Base-by-base conservation (phyloP, 2,329 filamentous ascomycete species). In the Leptographium flavum region DNA sequence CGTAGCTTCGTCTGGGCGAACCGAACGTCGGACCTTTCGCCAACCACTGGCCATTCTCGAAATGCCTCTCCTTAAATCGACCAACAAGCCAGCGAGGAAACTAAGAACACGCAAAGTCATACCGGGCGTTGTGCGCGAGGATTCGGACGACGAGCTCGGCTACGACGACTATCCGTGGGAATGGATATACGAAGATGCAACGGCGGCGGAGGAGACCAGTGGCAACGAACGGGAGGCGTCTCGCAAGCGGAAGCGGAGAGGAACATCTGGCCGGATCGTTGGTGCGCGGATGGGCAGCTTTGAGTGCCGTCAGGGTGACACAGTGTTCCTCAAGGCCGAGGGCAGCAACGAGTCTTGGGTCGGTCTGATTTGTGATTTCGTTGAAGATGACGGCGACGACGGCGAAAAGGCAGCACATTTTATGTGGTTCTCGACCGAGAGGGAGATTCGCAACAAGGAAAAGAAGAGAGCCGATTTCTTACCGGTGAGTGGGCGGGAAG, bases 401-500 rank as follows among this genome's bases (percentile, higher is more conserved):
- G 80, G 78, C 4, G 75, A 83, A 37, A 95, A 87, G 68, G 79
- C 81, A 23, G 90, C 84, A 45, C 83, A 82, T 50, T 92, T 98
- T 57, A 81, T 95, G 73, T 98, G 92, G 92, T 95, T 98, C 59
- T 87, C 85, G 0, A 87, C 85, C 0, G 84, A 94, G 55, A 84
- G 83, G 56, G 90, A 96, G 63, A 86, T 95, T 49, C 76, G 81
- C 25, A 92, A 85, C 55, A 83, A 81, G 58, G 74, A 78, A 47
- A 90, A 85, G 64, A 94, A 92, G 65, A 72, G 87, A 56, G 73
- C 68, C 13, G 92, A 98, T 62, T 86, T 77, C 48, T 61, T 93
- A 43, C 76, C 76, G 57, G 78, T 83, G 7, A 30, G 8, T 37
- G n/a, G 10, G 27, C 35, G 7, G 9, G 11, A n/a, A 31, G 39